phyloP scores from a whole-genome alignment of 768 basidiomycete genomes.

The Naganishia antarctica region DNA sequence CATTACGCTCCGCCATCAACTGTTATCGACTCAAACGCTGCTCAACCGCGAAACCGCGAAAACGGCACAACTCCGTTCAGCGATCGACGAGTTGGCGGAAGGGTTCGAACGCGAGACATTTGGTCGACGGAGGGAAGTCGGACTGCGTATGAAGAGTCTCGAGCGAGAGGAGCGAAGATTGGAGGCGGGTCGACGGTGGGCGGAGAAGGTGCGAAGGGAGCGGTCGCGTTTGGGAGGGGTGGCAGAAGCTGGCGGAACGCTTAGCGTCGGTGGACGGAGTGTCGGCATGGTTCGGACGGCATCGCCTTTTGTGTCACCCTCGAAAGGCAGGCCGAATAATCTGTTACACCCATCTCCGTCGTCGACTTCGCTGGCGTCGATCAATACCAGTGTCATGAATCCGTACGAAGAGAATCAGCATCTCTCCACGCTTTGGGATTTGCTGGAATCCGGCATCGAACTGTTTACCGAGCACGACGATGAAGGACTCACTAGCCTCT shows the following conservation, averaged over 20 bases:
- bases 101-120: slow-evolving; percentile 43
- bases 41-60: slow-evolving; percentile 34
- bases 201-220: slow-evolving; percentile 36
- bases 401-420: slow-evolving; percentile 25
- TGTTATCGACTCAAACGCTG: slow-evolving; percentile 30
- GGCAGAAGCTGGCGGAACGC: slow-evolving; percentile 11
- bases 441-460: slow-evolving; percentile 29
- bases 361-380: slow-evolving; percentile 21
- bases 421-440: slow-evolving; percentile 24
- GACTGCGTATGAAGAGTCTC: slow-evolving; percentile 41
- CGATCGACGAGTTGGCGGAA: slow-evolving; percentile 45
- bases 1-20: slow-evolving; percentile 38
- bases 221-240: slow-evolving; percentile 22
- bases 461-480: slow-evolving; percentile 19
- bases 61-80: slow-evolving; percentile 31
- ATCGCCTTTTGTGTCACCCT: slow-evolving; percentile 2
- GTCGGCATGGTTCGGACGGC: background rate
- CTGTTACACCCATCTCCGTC: slow-evolving; percentile 16
- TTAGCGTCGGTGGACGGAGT: slow-evolving; percentile 23
- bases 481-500: background rate
- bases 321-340: slow-evolving; percentile 8
- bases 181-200: slow-evolving; percentile 41
- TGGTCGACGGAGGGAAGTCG: slow-evolving; percentile 47
- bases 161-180: slow-evolving; percentile 36
- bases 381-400: background rate